Conservation (phyloP, 2,329 filamentous ascomycete genomes). For the Epichloe elymi region DNA sequence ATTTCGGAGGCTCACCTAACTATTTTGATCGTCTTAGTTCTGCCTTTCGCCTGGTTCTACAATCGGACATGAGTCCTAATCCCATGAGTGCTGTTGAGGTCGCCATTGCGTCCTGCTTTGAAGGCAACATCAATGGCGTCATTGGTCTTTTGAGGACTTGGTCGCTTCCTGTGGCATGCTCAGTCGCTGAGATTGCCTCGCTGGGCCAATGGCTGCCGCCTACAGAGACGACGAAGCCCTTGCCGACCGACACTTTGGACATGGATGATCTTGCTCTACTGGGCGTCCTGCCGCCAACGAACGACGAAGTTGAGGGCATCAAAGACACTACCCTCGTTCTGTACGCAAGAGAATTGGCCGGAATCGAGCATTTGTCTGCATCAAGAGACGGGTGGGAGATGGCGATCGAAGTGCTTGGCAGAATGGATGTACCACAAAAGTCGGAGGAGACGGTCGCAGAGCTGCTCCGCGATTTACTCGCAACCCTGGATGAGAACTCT, state of each 20-base stretch:
- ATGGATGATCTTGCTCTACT: slow-evolving; percentile 77
- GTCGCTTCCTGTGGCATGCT: slow-evolving; percentile 67
- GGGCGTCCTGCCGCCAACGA: slow-evolving; percentile 46
- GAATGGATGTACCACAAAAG: slow-evolving; percentile 59
- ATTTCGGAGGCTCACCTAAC: slow-evolving; percentile 44
- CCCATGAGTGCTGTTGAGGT: slow-evolving; percentile 65
- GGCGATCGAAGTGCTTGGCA: slow-evolving; percentile 67
- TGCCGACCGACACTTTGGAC: slow-evolving; percentile 55
- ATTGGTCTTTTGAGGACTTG: slow-evolving; percentile 62
- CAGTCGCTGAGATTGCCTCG: slow-evolving; percentile 73
- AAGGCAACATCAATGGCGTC: slow-evolving; percentile 67
- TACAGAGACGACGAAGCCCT: slow-evolving; percentile 25
- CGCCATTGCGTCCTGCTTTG: slow-evolving; percentile 67
- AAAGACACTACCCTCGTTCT: slow-evolving; percentile 68
- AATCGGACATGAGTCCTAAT: slow-evolving; percentile 65
- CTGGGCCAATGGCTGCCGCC: slow-evolving; percentile 67
- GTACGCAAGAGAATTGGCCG: slow-evolving; percentile 59
- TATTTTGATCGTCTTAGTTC: slow-evolving; percentile 64
- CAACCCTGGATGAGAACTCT: slow-evolving; percentile 48
- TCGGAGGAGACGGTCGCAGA: slow-evolving; percentile 64
- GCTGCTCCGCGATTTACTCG: slow-evolving; percentile 55
- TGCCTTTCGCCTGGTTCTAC: slow-evolving; percentile 55
- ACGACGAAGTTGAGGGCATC: slow-evolving; percentile 48
- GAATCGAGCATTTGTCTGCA: slow-evolving; percentile 34
- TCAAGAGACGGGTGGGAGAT: slow-evolving; percentile 74